Percentiles rank a stretch among this genome's conserved stretches.
Evolutionary conservation across 192 early-diverging fungal species (phyloP).

Genomic region (Physocladia obscura): DNA sequence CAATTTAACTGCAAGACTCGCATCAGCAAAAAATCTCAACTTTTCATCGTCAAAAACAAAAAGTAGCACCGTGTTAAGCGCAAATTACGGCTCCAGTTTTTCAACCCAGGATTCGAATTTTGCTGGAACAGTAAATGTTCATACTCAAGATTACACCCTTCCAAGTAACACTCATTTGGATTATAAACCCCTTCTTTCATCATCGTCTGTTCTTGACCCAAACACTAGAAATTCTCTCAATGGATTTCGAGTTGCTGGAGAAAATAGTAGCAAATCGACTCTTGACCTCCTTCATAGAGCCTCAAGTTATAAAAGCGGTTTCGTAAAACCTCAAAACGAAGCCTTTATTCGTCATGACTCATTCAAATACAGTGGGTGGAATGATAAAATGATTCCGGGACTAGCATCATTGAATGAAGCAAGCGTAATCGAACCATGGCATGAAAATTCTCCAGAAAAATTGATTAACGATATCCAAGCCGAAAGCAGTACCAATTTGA

Average conservation of each 20-base stretch:
- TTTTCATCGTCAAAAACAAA: neutral
- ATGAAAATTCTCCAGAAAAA: too few species aligned
- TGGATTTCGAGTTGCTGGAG: neutral
- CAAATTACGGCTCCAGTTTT: conserved; percentile 6
- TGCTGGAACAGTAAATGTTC: neutral
- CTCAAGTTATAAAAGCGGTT: neutral
- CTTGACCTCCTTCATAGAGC: neutral
- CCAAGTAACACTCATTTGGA: conserved; percentile 7
- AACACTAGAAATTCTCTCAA: neutral
- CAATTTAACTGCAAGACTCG: too few species aligned
- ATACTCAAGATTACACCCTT: neutral
- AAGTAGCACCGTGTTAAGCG: neutral
- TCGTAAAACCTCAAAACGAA: neutral
- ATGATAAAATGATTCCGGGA: neutral
- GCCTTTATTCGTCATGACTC: neutral
- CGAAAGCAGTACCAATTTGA: neutral
- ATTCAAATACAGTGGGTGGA: neutral
- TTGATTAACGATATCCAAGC: too few species aligned
- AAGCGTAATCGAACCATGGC: too few species aligned
- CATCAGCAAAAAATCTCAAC: too few species aligned
- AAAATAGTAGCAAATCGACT: neutral
- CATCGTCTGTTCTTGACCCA: neutral
- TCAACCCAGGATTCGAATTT: neutral
- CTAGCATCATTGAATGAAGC: neutral
- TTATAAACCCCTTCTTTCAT: neutral